Evolutionary conservation across 208 protist species (phyloP), one percentile per base, ranked within the genome.

Genomic region (Acanthamoeba comandoni): DNA sequence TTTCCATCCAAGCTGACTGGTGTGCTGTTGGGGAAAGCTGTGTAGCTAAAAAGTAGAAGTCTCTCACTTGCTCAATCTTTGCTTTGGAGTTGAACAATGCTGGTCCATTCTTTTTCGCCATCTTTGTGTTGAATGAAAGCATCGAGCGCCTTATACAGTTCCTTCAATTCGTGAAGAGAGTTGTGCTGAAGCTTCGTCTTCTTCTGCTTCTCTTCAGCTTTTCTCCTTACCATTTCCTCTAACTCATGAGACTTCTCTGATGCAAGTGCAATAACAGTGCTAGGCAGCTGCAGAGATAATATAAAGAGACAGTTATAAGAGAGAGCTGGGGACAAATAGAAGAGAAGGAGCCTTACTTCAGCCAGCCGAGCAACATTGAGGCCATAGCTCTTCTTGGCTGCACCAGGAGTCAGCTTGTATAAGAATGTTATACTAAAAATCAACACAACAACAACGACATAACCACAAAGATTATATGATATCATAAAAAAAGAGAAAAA

Each of bases 391-490:
- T 77, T 71, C 64, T 91, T 77, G 13, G 84, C 84, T 2, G 48
- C 51, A 2, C 84, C 84, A 17, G 22, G 48, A 17, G 57, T 77
- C 24, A 77, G 65, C n/a, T 91, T 91, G 39, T 91, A 91, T 51
- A 91, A 35, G 67, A 91, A 91, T 13, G 67, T 91, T 19, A 91
- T 91, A 17, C 79, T 86, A 67, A 12, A n/a, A n/a, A n/a, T n/a
- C n/a, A n/a, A n/a, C n/a, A 86, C 22, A n/a, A n/a, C n/a, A 43
- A 70, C 12, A 26, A 26, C 43, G n/a, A n/a, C 13, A 29, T 29
- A 19, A n/a, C 12, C 39, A 79, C 31, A 79, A 65, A 80, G 29
- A n/a, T n/a, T n/a, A n/a, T n/a, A n/a, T n/a, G 22, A 71, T 0
- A 65, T 65, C 22, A 29, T 31, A 29, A 65, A 4, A 62, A 65